Base-by-base conservation (phyloP, 2,329 filamentous ascomycete species). In the Eutypella sp. region DNA sequence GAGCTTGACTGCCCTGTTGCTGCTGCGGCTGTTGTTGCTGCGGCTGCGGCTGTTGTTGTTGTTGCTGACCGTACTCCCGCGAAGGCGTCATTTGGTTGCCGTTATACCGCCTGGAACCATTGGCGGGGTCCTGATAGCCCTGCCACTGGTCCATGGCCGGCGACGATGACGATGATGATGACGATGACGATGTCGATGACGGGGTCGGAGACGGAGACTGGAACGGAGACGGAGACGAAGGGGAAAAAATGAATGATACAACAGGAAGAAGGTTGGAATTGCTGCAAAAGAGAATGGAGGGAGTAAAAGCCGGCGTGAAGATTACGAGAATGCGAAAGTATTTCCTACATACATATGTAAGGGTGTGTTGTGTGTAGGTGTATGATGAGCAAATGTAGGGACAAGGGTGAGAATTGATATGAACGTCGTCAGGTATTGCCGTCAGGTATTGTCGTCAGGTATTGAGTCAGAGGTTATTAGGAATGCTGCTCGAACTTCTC, bases 131-230 rank as follows among this genome's bases (percentile, higher is more conserved):
- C 65, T 78, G 70, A 68, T 87, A 88, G 53, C 76, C 67, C 70
- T 83, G 80, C 83, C 82, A 87, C 73, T 84, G 71, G 70, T 79
- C 76, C 77, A 81, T 78, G 59, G n/a, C n/a, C n/a, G n/a, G n/a
- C n/a, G n/a, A n/a, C n/a, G n/a, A n/a, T n/a, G n/a, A n/a, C n/a
- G n/a, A n/a, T n/a, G n/a, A n/a, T n/a, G n/a, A n/a, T n/a, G n/a
- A n/a, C n/a, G n/a, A n/a, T n/a, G n/a, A n/a, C n/a, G n/a, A n/a
- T n/a, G n/a, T n/a, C n/a, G n/a, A n/a, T n/a, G n/a, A n/a, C n/a
- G n/a, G n/a, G n/a, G n/a, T n/a, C n/a, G n/a, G n/a, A n/a, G n/a
- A n/a, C n/a, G n/a, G n/a, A n/a, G n/a, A n/a, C n/a, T n/a, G n/a
- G n/a, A n/a, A 57, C 62, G 57, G 57, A 45, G 39, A 47, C 41